Evolutionary conservation across 108 stramenopile species (phyloP), one percentile per base, ranked within the genome.

Genomic region (Cyclotella baltica): DNA sequence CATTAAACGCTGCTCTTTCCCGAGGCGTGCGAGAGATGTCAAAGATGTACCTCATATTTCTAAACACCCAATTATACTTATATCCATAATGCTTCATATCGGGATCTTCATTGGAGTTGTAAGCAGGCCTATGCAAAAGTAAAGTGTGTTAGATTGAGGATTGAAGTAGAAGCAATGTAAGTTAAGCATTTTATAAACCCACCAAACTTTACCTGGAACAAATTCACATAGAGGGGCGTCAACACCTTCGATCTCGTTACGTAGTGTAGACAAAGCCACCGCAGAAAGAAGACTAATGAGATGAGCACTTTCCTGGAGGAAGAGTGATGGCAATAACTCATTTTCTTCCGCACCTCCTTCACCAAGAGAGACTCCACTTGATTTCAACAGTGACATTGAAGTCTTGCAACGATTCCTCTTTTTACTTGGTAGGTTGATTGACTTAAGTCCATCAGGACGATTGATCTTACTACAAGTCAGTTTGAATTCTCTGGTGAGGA

Each of bases 251-350:
- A 88, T 76, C 70, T 93, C 92, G 57, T 88, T 88, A 20, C 92
- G 83, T 6, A 91, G 64, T 20, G 89, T 88, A 3, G 85, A 83
- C 58, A 91, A 66, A 22, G 90, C 90, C 13, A 91, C 92, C 11
- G 92, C 92, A 31, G 76, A 81, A 25, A 91, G 40, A 23, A 91
- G 76, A 58, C 73, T 77, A 11, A 93, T 50, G 38, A 93, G 79
- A 70, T 93, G 92, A 4, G 88, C 87, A 30, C 69, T 78, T 78
- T 89, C 90, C 78, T 91, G 88, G 3, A 93, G 61, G 67, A 93
- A 93, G 0, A 88, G 57, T 28, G 86, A 87, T n/a, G 91, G 78
- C 19, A 61, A 3, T 2, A 34, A 6, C 23, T 31, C 48, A 30
- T 51, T 62, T 15, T 52, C 25, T 25, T 40, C 61, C 20, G 20